These are phyloP conservation scores for Cruciata laevipes DNA, from an alignment of 257 asterid genomes.

Conservation along the genomic window DNA sequence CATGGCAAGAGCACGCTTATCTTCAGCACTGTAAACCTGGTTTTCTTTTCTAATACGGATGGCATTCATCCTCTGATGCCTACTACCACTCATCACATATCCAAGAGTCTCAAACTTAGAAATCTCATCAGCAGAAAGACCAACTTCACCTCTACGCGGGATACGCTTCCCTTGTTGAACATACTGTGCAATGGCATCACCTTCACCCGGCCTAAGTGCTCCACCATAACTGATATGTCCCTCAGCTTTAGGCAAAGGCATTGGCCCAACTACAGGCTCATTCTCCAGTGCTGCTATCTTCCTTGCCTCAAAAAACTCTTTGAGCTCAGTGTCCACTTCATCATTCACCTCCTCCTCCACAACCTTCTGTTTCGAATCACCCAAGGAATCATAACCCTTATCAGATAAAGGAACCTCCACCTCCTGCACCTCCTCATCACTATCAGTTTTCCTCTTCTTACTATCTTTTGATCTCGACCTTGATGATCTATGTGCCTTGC, in stretches of 20 bases:
- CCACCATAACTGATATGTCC: slow-evolving; percentile 98
- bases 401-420: slow-evolving; percentile 22
- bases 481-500: slow-evolving; percentile 21
- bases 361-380: slow-evolving; percentile 21
- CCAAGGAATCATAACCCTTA: slow-evolving; percentile 30
- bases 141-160: slow-evolving; percentile 99
- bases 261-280: slow-evolving; percentile 75
- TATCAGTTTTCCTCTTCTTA: slow-evolving; percentile 41
- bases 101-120: slow-evolving; percentile 82
- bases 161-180: slow-evolving; percentile 99
- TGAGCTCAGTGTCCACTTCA: slow-evolving; percentile 48
- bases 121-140: slow-evolving; percentile 96
- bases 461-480: slow-evolving; percentile 31
- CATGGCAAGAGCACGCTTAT: slow-evolving; percentile 94
- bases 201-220: slow-evolving; percentile 99
- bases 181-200: slow-evolving; percentile 98
- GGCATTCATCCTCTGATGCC: slow-evolving; percentile 99
- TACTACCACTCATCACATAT: slow-evolving; percentile 99
- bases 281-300: slow-evolving; percentile 50
- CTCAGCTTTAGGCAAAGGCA: slow-evolving; percentile 93
- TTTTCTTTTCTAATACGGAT: slow-evolving; percentile 97
- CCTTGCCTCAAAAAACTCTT: slow-evolving; percentile 59
- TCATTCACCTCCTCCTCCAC: slow-evolving; percentile 32
- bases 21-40: slow-evolving; percentile 98
- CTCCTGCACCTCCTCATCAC: slow-evolving; percentile 25